Evolutionary conservation across 805 yeast genomes (phyloP).

Genomic region (Yarrowia osloensis): DNA sequence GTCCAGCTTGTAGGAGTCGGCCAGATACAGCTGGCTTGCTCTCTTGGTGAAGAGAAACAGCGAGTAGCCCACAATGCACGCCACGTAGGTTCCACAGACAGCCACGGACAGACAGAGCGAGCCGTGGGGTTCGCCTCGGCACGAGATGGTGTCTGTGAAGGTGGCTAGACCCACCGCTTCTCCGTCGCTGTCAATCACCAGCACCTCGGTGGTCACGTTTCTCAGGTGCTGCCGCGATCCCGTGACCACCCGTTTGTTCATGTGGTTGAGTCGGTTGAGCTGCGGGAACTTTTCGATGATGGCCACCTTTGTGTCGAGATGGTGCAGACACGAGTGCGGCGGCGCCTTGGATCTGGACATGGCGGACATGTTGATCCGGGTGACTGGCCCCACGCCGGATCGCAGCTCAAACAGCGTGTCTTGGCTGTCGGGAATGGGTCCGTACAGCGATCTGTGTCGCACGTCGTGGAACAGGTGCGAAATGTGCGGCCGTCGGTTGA

Average conservation of each 20-base stretch:
- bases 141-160: slow-evolving; percentile 14
- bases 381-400: slow-evolving; percentile 23
- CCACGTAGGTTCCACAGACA: slow-evolving; percentile 20
- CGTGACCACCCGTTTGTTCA: slow-evolving; percentile 21
- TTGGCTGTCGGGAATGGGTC: slow-evolving; percentile 9
- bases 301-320: slow-evolving; percentile 20
- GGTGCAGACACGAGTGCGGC: slow-evolving; percentile 20
- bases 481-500: slow-evolving; percentile 6
- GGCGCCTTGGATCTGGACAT: slow-evolving; percentile 20
- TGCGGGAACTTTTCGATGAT: slow-evolving; percentile 25
- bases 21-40: neutral
- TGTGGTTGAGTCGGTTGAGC: slow-evolving; percentile 26
- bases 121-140: slow-evolving; percentile 22
- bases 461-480: slow-evolving; percentile 11
- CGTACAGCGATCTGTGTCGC: slow-evolving; percentile 11
- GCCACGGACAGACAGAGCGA: slow-evolving; percentile 17
- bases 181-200: slow-evolving; percentile 16
- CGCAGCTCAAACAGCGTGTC: slow-evolving; percentile 24
- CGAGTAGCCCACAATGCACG: slow-evolving; percentile 20
- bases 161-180: slow-evolving; percentile 9
- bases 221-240: slow-evolving; percentile 15
- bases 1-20: slow-evolving; percentile 7
- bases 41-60: slow-evolving; percentile 18
- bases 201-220: slow-evolving; percentile 19
- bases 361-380: slow-evolving; percentile 19